phyloP scores from a whole-genome alignment of 2,329 filamentous ascomycete species.

The Fusarium musae region DNA sequence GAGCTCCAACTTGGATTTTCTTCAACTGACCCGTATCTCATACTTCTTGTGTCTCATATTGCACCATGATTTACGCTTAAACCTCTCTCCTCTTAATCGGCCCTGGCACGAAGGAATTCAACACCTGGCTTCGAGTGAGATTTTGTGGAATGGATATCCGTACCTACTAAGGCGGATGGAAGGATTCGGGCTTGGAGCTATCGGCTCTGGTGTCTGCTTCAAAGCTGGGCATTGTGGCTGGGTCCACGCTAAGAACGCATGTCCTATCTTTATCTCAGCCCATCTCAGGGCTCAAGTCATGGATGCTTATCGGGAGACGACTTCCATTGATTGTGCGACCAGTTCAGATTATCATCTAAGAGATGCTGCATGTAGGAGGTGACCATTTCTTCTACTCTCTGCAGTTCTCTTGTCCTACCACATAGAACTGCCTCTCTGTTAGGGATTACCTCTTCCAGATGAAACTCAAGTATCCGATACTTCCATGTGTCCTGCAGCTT shows the following conservation, averaged over 20 bases:
- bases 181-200: constrained; percentile 8
- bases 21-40: background rate
- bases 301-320: constrained; percentile 18
- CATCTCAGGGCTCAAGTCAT: background rate
- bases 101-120: background rate
- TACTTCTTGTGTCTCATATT: background rate
- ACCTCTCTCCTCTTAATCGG: background rate
- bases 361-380: background rate
- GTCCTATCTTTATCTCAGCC: constrained; percentile 39
- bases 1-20: background rate
- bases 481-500: constrained; percentile 25
- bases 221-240: constrained; percentile 32
- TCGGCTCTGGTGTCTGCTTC: background rate
- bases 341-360: background rate
- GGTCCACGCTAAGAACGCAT: constrained; percentile 28
- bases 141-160: constrained; percentile 27
- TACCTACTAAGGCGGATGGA: background rate
- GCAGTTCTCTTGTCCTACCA: background rate
- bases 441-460: background rate
- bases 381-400: background rate
- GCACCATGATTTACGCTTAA: background rate
- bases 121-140: constrained; percentile 10
- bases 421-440: background rate
- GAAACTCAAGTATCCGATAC: constrained; percentile 21
- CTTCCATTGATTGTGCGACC: background rate